These are phyloP conservation scores for Thecaphora thlaspeos DNA, from an alignment of 1,284 basidiomycete species.

Conservation along the genomic window DNA sequence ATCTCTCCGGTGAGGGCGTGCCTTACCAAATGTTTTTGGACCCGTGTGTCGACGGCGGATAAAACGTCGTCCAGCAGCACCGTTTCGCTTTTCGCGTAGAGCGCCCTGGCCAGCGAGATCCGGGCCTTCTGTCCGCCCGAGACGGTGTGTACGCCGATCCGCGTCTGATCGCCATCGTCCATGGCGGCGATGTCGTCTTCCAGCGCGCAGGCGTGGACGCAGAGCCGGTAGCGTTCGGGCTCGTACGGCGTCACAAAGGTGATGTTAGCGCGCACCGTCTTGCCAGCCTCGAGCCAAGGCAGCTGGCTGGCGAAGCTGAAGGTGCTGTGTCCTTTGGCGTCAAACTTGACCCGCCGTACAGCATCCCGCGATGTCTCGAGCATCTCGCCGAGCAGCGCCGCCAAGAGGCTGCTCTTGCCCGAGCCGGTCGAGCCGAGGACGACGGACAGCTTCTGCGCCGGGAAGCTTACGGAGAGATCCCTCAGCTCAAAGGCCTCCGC, in stretches of 20 bases:
- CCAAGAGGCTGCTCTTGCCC: conserved; percentile 49
- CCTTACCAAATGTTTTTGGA: conserved; percentile 62
- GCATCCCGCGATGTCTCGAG: conserved; percentile 19
- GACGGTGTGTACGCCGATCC: conserved; percentile 48
- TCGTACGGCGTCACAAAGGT: conserved; percentile 39
- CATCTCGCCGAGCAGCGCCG: conserved; percentile 48
- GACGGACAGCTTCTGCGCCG: conserved; percentile 27
- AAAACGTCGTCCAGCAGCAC: conserved; percentile 54
- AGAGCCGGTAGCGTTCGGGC: conserved; percentile 32
- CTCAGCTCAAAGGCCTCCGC: conserved; percentile 15
- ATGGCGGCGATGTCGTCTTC: conserved; percentile 40
- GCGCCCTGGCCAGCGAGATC: conserved; percentile 45
- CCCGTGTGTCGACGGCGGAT: conserved; percentile 65
- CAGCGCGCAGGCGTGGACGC: conserved; percentile 48
- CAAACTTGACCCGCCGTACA: conserved; percentile 29
- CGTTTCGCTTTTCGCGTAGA: conserved; percentile 45
- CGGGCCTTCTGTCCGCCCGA: conserved; percentile 53
- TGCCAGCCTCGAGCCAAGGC: conserved; percentile 33
- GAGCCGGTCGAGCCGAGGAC: conserved; percentile 46
- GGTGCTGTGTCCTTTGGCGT: conserved; percentile 30
- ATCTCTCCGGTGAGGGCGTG: conserved; percentile 37
- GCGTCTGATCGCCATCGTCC: conserved; percentile 48
- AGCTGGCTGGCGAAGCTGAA: conserved; percentile 40
- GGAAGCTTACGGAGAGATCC: conserved; percentile 35
- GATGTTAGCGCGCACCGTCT: conserved; percentile 47